phyloP scores from a whole-genome alignment of 2,329 filamentous ascomycete genomes.

The Sporothrix luriei region DNA sequence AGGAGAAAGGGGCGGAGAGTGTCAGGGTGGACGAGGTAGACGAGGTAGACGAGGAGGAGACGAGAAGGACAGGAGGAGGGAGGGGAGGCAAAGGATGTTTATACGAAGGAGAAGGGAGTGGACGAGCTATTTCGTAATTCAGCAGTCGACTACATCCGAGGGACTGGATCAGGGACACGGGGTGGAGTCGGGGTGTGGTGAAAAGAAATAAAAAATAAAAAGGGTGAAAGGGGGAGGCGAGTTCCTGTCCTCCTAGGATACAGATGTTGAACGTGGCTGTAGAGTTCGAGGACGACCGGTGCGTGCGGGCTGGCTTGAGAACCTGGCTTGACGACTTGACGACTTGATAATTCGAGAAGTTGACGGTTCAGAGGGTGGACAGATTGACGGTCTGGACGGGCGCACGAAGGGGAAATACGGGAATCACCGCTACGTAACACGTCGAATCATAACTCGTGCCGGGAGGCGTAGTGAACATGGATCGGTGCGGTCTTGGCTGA shows the following conservation, averaged over 20 bases:
- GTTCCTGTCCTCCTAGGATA: neutral
- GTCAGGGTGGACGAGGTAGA: slow-evolving; percentile 1
- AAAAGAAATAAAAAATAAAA: neutral
- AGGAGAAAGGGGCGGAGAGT: neutral
- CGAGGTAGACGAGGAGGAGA: neutral
- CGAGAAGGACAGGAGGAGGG: slow-evolving; percentile 6
- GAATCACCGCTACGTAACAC: slow-evolving; percentile 32
- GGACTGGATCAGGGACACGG: slow-evolving; percentile 23
- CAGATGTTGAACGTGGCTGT: slow-evolving; percentile 11
- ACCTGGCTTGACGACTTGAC: neutral
- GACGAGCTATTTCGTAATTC: slow-evolving; percentile 13
- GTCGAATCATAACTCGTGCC: slow-evolving; percentile 33
- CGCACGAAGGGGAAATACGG: neutral
- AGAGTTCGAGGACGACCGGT: slow-evolving; percentile 22
- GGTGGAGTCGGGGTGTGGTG: neutral
- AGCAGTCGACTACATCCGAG: slow-evolving; percentile 25
- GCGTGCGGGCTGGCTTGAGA: neutral
- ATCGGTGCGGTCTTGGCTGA: slow-evolving; percentile 4
- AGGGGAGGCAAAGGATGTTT: slow-evolving; percentile 1
- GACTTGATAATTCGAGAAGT: neutral
- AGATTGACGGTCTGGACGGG: neutral
- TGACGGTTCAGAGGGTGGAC: neutral
- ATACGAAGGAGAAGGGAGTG: neutral
- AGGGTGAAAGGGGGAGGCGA: slow-evolving; percentile 22
- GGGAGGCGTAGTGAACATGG: slow-evolving; percentile 10